Base-by-base conservation (phyloP, 345 rosid species). In the Diplotaxis tenuifolia region DNA sequence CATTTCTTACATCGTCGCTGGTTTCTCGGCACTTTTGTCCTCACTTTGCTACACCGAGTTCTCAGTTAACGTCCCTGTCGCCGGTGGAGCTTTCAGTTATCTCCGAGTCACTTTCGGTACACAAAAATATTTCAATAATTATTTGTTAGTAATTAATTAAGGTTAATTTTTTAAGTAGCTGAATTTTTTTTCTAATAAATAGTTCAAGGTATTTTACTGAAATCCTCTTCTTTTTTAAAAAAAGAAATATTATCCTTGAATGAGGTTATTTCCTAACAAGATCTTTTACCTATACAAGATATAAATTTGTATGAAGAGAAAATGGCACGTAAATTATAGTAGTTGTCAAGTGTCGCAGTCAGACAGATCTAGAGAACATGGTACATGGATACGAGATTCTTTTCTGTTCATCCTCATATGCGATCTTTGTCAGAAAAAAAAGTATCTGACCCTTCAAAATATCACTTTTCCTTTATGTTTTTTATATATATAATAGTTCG, bases 1-100 rank as follows among this genome's bases (percentile, higher is more conserved):
- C 80, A 85, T 90, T 4, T 93, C 98, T 1, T 93, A 93, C 67
- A 78, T 87, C 25, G 78, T 90, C 67, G 97, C 98, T 7, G 97
- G 88, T 23, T 78, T 89, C 62, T 84, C 98, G 42, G 97, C 98
- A 20, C 87, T 93, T 18, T 88, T 93, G 16, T 93, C 98, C 47
- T 86, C 96, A n/a, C 77, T 93, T 60, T 93, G 98, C 75, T 93
- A 93, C 86, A 84, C 94, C 27, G 97, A 93, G 78, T 93, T 93
- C 73, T 89, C 98, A 10, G 96, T 93, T 42, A 92, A 87, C 71
- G 85, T 93, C 78, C 98, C 98, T 4, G 96, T 89, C 19, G 98
- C 98, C 21, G 98, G 98, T 0, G 98, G 98, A 2, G 96, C 98
- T 78, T 93, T 93, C 76, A 90, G 98, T 76, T 93, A 90, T 70